Evolutionary conservation across 805 yeast species (phyloP).

Genomic region (Zygotorulaspora chibaensis): DNA sequence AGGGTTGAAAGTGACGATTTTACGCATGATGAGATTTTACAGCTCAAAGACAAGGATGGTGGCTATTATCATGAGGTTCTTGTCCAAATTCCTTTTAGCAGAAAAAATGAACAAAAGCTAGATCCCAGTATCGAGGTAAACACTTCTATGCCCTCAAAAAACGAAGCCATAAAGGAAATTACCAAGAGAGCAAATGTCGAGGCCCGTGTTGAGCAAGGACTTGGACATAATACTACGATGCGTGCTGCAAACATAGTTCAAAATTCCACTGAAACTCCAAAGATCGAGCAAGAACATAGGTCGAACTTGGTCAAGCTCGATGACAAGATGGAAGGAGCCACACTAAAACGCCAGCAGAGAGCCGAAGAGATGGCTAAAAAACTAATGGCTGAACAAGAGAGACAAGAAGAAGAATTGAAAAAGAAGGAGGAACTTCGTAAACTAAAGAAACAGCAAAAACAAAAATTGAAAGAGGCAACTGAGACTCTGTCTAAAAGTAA

Average conservation of each 20-base stretch:
- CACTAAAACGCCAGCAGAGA: slow-evolving; percentile 13
- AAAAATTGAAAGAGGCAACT: slow-evolving; percentile 6
- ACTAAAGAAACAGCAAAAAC: slow-evolving; percentile 13
- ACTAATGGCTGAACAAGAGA: slow-evolving; percentile 15
- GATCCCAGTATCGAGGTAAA: slow-evolving; percentile 8
- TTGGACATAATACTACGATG: neutral
- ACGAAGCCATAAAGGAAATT: neutral
- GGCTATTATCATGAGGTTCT: slow-evolving; percentile 26
- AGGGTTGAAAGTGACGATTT: slow-evolving; percentile 20
- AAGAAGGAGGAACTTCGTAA: slow-evolving; percentile 13
- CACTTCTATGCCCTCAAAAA: slow-evolving; percentile 2
- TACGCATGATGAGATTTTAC: slow-evolving; percentile 27
- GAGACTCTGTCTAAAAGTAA: slow-evolving; percentile 3
- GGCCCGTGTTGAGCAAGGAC: neutral
- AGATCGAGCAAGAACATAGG: no score
- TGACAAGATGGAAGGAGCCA: slow-evolving; percentile 4
- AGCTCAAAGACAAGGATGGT: slow-evolving; percentile 23
- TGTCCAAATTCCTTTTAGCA: slow-evolving; percentile 27
- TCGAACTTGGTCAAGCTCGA: neutral
- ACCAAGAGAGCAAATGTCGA: neutral
- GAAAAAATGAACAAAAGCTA: slow-evolving; percentile 7
- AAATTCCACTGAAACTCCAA: no score
- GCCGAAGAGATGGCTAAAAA: slow-evolving; percentile 26
- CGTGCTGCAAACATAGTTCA: no score
- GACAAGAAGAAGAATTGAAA: slow-evolving; percentile 14